Evolutionary conservation across 2,329 filamentous ascomycete species (phyloP).

Genomic region (Trichoderma sp.): DNA sequence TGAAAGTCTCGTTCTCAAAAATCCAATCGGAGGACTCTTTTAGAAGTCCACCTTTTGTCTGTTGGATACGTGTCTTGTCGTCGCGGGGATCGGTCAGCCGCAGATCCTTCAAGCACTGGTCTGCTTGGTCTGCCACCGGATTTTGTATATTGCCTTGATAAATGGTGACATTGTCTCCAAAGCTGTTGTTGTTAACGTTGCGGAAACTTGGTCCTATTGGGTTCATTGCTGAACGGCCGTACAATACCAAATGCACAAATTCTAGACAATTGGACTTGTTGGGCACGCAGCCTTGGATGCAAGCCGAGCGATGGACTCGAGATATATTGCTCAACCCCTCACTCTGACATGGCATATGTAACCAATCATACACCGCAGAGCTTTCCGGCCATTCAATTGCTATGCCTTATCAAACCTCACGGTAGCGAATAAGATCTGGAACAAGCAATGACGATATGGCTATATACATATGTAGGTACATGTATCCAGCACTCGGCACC

Average conservation of each 20-base stretch:
- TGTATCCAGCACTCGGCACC: too few relatives aligned
- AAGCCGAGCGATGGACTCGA: not conserved
- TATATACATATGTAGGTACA: too few relatives aligned
- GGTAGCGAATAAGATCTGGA: not conserved
- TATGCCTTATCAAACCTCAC: not conserved
- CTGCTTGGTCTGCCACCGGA: not conserved
- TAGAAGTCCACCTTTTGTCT: not conserved
- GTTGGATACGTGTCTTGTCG: not conserved
- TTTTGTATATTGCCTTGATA: not conserved
- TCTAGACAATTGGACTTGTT: not conserved
- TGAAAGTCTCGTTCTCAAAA: not conserved
- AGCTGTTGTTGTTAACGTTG: not conserved
- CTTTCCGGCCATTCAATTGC: not conserved
- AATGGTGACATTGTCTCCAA: not conserved
- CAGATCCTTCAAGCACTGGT: not conserved
- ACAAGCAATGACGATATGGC: too few relatives aligned
- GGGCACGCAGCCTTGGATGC: not conserved
- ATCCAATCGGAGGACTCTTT: not conserved
- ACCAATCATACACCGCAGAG: not conserved
- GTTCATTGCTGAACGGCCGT: not conserved
- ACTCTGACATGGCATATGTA: not conserved
- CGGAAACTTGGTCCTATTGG: fast-evolving
- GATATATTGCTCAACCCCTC: not conserved
- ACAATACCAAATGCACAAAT: not conserved
- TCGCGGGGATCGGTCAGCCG: not conserved